Evolutionary conservation across 2,329 filamentous ascomycete genomes (phyloP), one percentile per base, ranked within the genome.

Genomic region (Hypoxylon sp.): DNA sequence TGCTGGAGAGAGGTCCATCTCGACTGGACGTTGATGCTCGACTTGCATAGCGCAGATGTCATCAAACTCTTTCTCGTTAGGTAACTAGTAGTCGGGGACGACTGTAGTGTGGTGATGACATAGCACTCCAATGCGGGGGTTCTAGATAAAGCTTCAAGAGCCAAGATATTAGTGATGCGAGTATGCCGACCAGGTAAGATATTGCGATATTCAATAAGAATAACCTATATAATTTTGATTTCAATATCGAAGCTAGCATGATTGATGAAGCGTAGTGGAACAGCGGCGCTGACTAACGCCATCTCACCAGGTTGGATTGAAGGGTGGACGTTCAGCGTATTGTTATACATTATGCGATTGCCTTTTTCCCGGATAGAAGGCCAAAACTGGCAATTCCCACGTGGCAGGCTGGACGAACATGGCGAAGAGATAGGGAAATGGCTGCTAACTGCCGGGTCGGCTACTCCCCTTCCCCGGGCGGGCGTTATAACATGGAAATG

Each of bases 31-130:
- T 70, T 48, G 59, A 66, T 62, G 60, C 58, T 67, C 19, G 58
- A 69, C 67, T 67, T 74, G 71, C 70, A 74, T 74, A 71, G 69
- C 33, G 47, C 67, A 69, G 66, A 73, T 74, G 74, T 73, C 70
- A 73, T 71, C 50, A 50, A 71, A 60, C 48, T 64, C 8, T 62
- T 71, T 72, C 59, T 71, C 44, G 67, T 73, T 75, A 71, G 69
- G 71, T 74, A 72, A 74, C 59, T 44, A 44, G 29, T 48, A 47
- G 63, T 67, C 47, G 58, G 57, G 66, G 64, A 69, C 59, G 70
- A 61, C 55, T 62, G 59, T 62, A 63, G 61, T 68, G 55, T 33
- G 66, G 53, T 48, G 67, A 74, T 73, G 69, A 72, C 72, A 74
- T 69, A 53, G 52, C 57, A 60, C 58, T 59, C 52, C 63, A 47